A percentile compares a stretch with the other conserved stretches of the same genome.
phyloP scores from a whole-genome alignment of 345 rosid genomes.

The Kandelia obovata region DNA sequence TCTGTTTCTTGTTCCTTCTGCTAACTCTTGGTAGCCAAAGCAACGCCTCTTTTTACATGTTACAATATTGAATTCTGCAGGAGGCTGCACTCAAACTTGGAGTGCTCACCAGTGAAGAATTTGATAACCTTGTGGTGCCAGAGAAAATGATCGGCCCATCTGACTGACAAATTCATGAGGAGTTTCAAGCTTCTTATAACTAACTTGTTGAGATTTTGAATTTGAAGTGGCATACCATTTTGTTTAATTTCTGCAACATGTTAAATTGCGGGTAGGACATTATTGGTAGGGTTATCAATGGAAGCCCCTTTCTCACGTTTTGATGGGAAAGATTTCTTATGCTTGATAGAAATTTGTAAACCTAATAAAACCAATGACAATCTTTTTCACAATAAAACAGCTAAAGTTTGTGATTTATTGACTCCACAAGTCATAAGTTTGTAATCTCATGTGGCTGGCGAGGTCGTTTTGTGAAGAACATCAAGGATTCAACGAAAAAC shows the following conservation, averaged over 20 bases:
- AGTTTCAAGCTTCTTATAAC: not conserved
- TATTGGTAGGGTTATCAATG: slow-evolving; percentile 10
- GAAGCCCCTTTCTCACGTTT: slow-evolving; percentile 7
- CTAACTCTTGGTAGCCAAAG: not conserved
- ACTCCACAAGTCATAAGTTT: not conserved
- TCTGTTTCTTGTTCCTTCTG: not conserved
- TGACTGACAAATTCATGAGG: slow-evolving; percentile 29
- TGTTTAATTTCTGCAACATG: not conserved
- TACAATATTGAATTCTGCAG: slow-evolving; percentile 33
- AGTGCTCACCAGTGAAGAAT: slow-evolving; percentile 77
- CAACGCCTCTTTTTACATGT: not conserved
- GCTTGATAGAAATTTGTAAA: too few relatives aligned
- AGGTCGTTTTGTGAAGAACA: slow-evolving; percentile 2
- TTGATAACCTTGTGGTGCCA: slow-evolving; percentile 87
- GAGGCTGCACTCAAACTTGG: slow-evolving; percentile 78
- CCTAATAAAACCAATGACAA: too few relatives aligned
- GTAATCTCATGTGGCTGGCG: slow-evolving; percentile 21
- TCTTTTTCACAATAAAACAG: too few relatives aligned
- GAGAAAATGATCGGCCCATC: slow-evolving; percentile 94
- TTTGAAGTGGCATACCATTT: not conserved
- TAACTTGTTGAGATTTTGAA: not conserved
- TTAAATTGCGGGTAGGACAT: not conserved
- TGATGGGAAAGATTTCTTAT: too few relatives aligned
- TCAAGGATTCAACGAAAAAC: not conserved
- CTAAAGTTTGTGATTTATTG: too few relatives aligned